phyloP scores from a whole-genome alignment of 192 early-diverging fungal genomes.

The Gryganskiella cystojenkinii region DNA sequence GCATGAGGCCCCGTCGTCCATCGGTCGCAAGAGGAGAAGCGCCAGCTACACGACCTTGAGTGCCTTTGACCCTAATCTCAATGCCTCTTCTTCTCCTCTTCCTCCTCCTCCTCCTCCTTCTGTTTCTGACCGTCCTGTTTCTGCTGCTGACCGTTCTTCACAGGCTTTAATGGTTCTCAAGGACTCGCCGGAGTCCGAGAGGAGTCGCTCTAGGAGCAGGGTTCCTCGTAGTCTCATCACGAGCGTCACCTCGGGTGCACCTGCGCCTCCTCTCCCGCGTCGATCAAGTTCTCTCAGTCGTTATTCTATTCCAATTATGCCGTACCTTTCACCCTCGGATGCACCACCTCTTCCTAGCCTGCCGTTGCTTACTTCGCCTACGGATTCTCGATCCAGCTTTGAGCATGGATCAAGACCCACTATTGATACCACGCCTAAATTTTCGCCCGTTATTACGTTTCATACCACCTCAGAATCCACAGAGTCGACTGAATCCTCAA shows the following conservation, averaged over 20 bases:
- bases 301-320: slow-evolving; percentile 25
- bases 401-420: neutral
- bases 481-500: neutral
- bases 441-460: neutral
- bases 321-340: slow-evolving; percentile 10
- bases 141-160: slow-evolving; percentile 17
- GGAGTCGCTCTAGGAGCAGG: slow-evolving; percentile 40
- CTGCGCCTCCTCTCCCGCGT: slow-evolving; percentile 30
- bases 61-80: slow-evolving; percentile 42
- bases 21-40: slow-evolving; percentile 45
- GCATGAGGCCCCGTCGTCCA: slow-evolving; percentile 22
- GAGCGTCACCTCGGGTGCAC: slow-evolving; percentile 3
- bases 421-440: neutral
- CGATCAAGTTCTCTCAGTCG: slow-evolving; percentile 47
- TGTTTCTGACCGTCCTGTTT: too few species aligned
- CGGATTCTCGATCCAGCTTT: neutral
- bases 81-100: slow-evolving; percentile 40
- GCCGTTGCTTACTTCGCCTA: slow-evolving; percentile 1
- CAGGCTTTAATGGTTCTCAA: slow-evolving; percentile 29
- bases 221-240: slow-evolving; percentile 24
- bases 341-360: slow-evolving; percentile 23
- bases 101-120: too few species aligned
- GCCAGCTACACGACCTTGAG: slow-evolving; percentile 43
- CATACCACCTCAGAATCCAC: too few species aligned
- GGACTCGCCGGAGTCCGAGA: slow-evolving; percentile 44